Conservation (phyloP, 2,329 filamentous ascomycete genomes). For the Aspergillus fischeri region DNA sequence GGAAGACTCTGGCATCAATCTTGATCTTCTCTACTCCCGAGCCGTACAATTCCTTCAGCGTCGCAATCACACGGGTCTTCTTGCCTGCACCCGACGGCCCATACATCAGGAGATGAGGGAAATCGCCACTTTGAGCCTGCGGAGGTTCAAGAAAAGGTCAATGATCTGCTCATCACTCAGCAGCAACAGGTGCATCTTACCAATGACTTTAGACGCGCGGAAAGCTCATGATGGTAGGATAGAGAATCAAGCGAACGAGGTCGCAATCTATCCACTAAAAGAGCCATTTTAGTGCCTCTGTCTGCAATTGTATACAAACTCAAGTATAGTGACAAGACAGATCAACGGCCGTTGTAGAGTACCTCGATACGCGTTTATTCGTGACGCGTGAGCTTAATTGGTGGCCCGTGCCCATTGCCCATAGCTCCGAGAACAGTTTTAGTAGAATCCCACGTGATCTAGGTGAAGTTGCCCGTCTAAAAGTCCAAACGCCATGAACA, state of each 20-base stretch:
- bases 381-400: constrained; percentile 37
- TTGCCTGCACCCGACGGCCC: constrained; percentile 95
- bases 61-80: constrained; percentile 94
- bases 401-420: constrained; percentile 29
- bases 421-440: not conserved
- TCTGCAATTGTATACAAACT: not conserved
- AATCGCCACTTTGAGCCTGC: constrained; percentile 93
- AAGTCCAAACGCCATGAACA: not conserved
- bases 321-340: not conserved
- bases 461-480: not conserved
- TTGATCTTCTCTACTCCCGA: constrained; percentile 99
- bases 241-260: constrained; percentile 53
- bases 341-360: constrained; percentile 3
- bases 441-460: not conserved
- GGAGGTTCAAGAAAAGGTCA: constrained; percentile 12
- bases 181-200: constrained; percentile 46
- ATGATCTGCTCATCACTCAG: not conserved
- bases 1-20: constrained; percentile 95
- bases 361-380: constrained; percentile 28
- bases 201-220: constrained; percentile 77
- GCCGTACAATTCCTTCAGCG: constrained; percentile 90
- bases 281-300: constrained; percentile 48
- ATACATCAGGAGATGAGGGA: constrained; percentile 95
- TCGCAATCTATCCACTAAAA: constrained; percentile 62
- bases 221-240: constrained; percentile 85